phyloP scores from a whole-genome alignment of 306 rosid species.

The Neltuma alba region DNA sequence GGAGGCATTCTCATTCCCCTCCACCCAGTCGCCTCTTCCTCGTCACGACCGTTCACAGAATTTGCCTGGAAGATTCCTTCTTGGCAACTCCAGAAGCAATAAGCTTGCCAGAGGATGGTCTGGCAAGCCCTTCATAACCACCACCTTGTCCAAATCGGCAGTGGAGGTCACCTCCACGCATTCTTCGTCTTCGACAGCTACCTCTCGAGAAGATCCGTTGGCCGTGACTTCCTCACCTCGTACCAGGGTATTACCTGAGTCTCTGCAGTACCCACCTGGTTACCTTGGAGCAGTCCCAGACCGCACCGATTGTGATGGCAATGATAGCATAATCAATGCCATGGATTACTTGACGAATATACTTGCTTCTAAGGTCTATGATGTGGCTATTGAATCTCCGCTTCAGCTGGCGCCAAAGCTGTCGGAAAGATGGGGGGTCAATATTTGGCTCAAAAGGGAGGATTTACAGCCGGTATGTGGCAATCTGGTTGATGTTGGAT shows the following conservation, averaged over 20 bases:
- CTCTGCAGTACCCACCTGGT: slow-evolving; percentile 74
- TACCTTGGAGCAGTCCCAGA: slow-evolving; percentile 77
- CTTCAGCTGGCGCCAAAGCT: slow-evolving; percentile 77
- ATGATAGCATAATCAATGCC: slow-evolving; percentile 39
- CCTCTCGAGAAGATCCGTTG: slow-evolving; percentile 31
- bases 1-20: slow-evolving; percentile 57
- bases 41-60: slow-evolving; percentile 20
- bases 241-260: slow-evolving; percentile 45
- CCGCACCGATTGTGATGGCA: slow-evolving; percentile 36
- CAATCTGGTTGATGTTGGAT: background rate
- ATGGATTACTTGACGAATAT: slow-evolving; percentile 78
- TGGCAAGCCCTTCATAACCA: slow-evolving; percentile 38
- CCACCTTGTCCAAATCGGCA: slow-evolving; percentile 52
- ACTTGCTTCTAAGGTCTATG: slow-evolving; percentile 83
- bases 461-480: slow-evolving; percentile 86
- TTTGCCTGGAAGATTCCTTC: background rate
- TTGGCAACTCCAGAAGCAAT: no score
- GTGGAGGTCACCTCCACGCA: slow-evolving; percentile 38
- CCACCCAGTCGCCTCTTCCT: slow-evolving; percentile 35
- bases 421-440: slow-evolving; percentile 68
- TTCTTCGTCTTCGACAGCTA: slow-evolving; percentile 13
- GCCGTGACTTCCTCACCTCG: slow-evolving; percentile 24
- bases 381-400: slow-evolving; percentile 83
- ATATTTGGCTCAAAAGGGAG: slow-evolving; percentile 89
- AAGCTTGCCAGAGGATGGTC: background rate